phyloP scores from a whole-genome alignment of 306 rosid species.

The Castanospermum australe region DNA sequence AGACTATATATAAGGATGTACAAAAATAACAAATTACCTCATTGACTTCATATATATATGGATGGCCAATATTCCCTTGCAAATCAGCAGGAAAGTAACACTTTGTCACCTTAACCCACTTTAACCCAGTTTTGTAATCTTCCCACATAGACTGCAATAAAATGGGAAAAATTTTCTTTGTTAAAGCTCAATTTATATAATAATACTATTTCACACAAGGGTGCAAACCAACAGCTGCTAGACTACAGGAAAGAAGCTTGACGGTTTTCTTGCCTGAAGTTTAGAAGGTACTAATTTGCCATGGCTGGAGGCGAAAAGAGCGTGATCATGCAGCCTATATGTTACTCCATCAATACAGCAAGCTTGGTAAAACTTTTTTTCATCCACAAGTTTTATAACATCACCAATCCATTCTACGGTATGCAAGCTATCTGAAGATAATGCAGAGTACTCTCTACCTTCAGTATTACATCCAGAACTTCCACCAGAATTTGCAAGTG shows the following conservation, averaged over 20 bases:
- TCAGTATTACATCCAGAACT: constrained; percentile 47
- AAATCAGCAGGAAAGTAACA: constrained; percentile 86
- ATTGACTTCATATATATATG: constrained; percentile 71
- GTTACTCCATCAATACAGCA: constrained; percentile 68
- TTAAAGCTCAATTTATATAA: constrained; percentile 17
- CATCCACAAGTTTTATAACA: constrained; percentile 41
- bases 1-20: not conserved
- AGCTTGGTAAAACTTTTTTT: constrained; percentile 57
- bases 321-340: constrained; percentile 70
- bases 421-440: constrained; percentile 49
- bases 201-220: constrained; percentile 2
- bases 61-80: constrained; percentile 70
- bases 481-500: constrained; percentile 43
- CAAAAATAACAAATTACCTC: constrained; percentile 59
- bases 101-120: constrained; percentile 62
- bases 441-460: constrained; percentile 36
- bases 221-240: constrained; percentile 23
- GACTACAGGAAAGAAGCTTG: constrained; percentile 19
- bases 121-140: constrained; percentile 70
- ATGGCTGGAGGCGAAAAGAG: constrained; percentile 54
- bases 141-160: constrained; percentile 87
- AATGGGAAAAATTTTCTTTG: constrained; percentile 18
- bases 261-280: constrained; percentile 74
- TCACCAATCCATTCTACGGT: constrained; percentile 80
- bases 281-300: constrained; percentile 71